Evolutionary conservation across 495 filamentous ascomycete species (phyloP).

Genomic region (Lasiosphaeris hirsuta): DNA sequence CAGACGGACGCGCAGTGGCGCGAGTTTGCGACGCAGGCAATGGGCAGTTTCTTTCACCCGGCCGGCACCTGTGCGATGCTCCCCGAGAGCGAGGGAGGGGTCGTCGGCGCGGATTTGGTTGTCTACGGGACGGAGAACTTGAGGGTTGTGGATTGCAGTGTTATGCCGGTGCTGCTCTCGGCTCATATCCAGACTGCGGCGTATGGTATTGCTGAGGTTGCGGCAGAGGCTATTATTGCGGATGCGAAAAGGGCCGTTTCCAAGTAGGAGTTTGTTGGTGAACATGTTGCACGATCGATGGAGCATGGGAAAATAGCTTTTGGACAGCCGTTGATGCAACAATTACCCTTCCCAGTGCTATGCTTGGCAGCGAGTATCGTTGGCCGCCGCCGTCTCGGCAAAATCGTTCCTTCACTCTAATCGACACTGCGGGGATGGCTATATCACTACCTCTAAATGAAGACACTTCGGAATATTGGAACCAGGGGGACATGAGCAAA

Average conservation of each 20-base stretch:
- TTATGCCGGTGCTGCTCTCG: slow-evolving; percentile 29
- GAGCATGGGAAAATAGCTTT: too few relatives aligned
- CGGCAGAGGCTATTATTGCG: slow-evolving; percentile 42
- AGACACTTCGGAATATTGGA: too few relatives aligned
- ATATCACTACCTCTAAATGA: too few relatives aligned
- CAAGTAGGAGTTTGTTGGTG: too few relatives aligned
- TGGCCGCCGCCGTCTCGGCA: too few relatives aligned
- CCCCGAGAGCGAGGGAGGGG: slow-evolving; percentile 37
- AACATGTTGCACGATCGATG: too few relatives aligned
- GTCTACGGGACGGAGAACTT: slow-evolving; percentile 42
- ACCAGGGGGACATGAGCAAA: too few relatives aligned
- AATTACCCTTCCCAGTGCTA: too few relatives aligned
- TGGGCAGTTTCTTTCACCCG: slow-evolving; percentile 27
- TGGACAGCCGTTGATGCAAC: too few relatives aligned
- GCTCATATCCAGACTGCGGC: slow-evolving; percentile 36
- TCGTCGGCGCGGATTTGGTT: slow-evolving; percentile 45
- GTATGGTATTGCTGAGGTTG: slow-evolving; percentile 37
- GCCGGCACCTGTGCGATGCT: slow-evolving; percentile 51
- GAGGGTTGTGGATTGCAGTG: slow-evolving; percentile 33
- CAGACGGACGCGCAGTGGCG: slow-evolving; percentile 24
- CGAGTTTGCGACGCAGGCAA: slow-evolving; percentile 20
- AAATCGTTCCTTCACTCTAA: too few relatives aligned
- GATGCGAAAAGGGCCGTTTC: background rate
- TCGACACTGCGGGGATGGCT: too few relatives aligned
- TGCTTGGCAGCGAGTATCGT: too few relatives aligned